These are phyloP conservation scores for Erodium texanum DNA, from an alignment of 441 rosid genomes.

Conservation along the genomic window DNA sequence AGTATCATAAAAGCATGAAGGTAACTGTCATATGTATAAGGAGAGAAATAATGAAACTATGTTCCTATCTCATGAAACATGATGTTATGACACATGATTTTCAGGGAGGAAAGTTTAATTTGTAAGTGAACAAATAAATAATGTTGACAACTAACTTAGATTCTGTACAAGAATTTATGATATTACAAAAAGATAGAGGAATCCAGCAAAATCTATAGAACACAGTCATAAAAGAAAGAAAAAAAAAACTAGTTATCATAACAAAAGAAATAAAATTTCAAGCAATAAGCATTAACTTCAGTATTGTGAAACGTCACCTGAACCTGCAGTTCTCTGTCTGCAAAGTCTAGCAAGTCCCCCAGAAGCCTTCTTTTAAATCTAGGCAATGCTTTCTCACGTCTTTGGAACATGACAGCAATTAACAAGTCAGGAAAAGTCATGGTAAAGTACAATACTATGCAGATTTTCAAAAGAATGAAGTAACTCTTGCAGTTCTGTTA, in stretches of 20 bases:
- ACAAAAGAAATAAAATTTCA: background rate
- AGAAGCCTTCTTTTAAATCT: conserved; percentile 93
- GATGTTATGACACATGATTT: background rate
- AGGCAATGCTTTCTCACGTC: conserved; percentile 98
- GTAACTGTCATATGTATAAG: background rate
- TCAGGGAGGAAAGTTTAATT: conserved; percentile 1
- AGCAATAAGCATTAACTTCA: background rate
- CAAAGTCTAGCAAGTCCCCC: conserved; percentile 91
- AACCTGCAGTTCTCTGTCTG: conserved; percentile 95
- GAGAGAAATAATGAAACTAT: background rate
- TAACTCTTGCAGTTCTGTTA: background rate
- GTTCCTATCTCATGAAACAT: background rate
- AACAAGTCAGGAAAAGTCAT: conserved; percentile 9
- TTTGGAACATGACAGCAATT: conserved; percentile 30
- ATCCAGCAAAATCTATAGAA: background rate
- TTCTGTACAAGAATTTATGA: background rate
- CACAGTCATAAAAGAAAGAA: background rate
- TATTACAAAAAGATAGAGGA: background rate
- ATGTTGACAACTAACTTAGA: background rate
- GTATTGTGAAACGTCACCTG: conserved; percentile 47
- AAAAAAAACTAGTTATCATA: background rate
- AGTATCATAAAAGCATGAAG: background rate
- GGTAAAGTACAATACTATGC: background rate
- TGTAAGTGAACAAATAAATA: background rate
- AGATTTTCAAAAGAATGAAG: conserved; percentile 3